Base-by-base conservation (phyloP, 2,329 filamentous ascomycete species). In the Fusarium sp. region DNA sequence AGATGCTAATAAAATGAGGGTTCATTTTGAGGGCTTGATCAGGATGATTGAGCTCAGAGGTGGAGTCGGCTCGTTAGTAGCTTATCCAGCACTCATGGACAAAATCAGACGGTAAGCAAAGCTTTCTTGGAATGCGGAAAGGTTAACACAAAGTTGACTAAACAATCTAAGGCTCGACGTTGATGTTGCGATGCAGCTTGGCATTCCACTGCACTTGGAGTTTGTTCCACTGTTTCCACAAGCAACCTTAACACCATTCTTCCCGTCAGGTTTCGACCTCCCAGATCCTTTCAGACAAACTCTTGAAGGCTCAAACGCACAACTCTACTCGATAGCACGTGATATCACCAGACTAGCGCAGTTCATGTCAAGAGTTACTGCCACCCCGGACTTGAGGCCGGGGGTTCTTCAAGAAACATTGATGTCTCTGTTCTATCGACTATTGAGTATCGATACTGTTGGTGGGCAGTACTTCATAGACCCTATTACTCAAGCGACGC, bases 351-450 rank as follows among this genome's bases (percentile, higher is more conserved):
- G 46, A 50, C 28, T 50, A 33, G 15, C 33, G 17, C 46, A 33
- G 31, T 50, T 50, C 5, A 38, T 50, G 46, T n/a, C 46, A 11
- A 19, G 19, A n/a, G 34, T 34, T 50, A 33, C 46, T 34, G 28
- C 14, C 26, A 33, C 40, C 8, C 24, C 38, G 44, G 39, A 54
- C 24, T 34, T 54, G 13, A 42, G 51, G 14, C 51, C 28, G 17
- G 39, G 39, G 13, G 26, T 44, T 34, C 24, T 54, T 21, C 51
- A 54, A 44, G 51, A 54, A 26, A 43, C n/a, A 17, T 15, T 54
- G 15, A 54, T 43, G 24, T 33, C 51, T 21, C 28, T 54, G 10
- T 38, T 44, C 10, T 54, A 54, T 43, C 51, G 28, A n/a, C 51
- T 54, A 6, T 44, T 54, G 39, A 13, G 21, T 54, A 15, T 54